Conservation (phyloP, 768 basidiomycete genomes). For the Auriscalpium microsporum region DNA sequence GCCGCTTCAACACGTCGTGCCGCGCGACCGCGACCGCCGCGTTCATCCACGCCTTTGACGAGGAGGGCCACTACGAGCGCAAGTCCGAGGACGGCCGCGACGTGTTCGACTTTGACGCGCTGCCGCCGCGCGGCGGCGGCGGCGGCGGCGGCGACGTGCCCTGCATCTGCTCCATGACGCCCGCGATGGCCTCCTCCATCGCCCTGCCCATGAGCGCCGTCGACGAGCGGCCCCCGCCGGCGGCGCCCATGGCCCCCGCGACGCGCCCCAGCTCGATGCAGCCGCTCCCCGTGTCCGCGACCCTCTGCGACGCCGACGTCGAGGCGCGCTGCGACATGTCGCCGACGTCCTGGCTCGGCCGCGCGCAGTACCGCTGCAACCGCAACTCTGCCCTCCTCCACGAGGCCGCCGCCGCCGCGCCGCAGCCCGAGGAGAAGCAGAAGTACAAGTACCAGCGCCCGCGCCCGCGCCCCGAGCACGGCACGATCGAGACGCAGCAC, state of each 20-base stretch:
- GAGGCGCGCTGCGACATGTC: slow-evolving; percentile 1
- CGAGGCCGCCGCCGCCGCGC: slow-evolving; percentile 2
- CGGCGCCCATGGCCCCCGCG: not conserved
- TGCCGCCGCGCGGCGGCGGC: slow-evolving; percentile 20
- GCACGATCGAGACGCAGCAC: slow-evolving; percentile 27
- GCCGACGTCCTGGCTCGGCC: slow-evolving; percentile 4
- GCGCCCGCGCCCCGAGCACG: not conserved
- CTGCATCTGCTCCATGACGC: slow-evolving; percentile 8
- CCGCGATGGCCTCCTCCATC: slow-evolving; percentile 13
- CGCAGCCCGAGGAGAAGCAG: slow-evolving; percentile 6
- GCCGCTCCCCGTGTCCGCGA: not conserved
- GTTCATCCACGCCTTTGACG: slow-evolving; percentile 25
- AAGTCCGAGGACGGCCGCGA: slow-evolving; percentile 11
- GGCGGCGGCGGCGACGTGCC: slow-evolving; percentile 12
- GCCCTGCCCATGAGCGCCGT: slow-evolving; percentile 6
- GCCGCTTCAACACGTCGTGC: slow-evolving; percentile 15
- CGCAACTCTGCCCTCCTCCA: not conserved
- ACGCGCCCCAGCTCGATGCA: not conserved
- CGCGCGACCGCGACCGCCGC: slow-evolving; percentile 19
- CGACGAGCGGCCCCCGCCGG: not conserved
- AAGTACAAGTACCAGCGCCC: not conserved
- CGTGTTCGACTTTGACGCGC: slow-evolving; percentile 28
- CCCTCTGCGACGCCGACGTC: not conserved
- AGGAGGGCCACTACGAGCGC: slow-evolving; percentile 14
- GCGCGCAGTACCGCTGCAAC: slow-evolving; percentile 10